Evolutionary conservation across 2,329 filamentous ascomycete species (phyloP), one percentile per base, ranked within the genome.

Genomic region (Fusarium pseudoanthophilum): DNA sequence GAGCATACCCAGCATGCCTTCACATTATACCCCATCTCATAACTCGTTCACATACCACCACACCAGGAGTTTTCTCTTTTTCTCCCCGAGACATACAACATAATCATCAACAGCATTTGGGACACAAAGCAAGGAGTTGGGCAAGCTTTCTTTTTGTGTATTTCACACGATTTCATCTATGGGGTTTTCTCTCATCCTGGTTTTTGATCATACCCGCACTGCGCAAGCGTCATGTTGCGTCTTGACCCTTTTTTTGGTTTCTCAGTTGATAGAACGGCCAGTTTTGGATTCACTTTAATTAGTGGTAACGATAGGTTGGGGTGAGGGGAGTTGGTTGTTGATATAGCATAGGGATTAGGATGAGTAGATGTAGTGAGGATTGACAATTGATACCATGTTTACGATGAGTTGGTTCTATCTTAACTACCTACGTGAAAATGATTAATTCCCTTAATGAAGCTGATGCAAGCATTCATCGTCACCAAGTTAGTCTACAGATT

Each of bases 91-190:
- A 67, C 51, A 60, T 51, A 55, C 43, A 73, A 46, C 45, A 53
- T 72, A 59, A 57, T 77, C 32, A 60, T 71, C 58, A 67, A 72
- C 49, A 72, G 69, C 73, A 73, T 78, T 55, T 75, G 67, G 71
- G 57, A 65, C 60, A 65, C 60, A 75, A 75, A 77, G 73, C 73
- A 76, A 60, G 76, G 76, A 78, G 76, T 78, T 78, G 67, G 74
- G 71, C 72, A 61, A 61, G 51, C 43, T 51, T 46, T 75, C 69
- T 69, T 58, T 67, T 58, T 55, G 42, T 75, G 69, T 69, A 63
- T 72, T 70, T 73, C 64, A 55, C 58, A 60, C 49, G 58, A 43
- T 59, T 59, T 63, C 67, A 64, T 64, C n/a, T 66, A 69, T 56
- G 39, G 55, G 61, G 34, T 67, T 60, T 60, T 73, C 56, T 75